These are phyloP conservation scores for Chlorella vulgaris DNA, from an alignment of 139 green algal genomes.

Conservation along the genomic window DNA sequence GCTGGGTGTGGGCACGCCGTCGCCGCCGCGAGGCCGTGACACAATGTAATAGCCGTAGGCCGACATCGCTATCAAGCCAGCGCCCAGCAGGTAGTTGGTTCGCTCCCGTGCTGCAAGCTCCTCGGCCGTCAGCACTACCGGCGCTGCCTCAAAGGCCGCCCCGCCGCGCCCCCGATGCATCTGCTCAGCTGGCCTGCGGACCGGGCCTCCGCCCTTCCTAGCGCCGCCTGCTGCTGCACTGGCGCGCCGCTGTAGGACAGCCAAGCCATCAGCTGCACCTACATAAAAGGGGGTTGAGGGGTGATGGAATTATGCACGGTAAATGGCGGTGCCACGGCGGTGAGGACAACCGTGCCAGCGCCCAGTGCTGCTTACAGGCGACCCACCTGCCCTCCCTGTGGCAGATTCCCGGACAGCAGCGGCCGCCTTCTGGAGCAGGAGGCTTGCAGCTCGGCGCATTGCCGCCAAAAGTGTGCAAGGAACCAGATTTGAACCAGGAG, in stretches of 20 bases:
- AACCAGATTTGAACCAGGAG: too few relatives aligned
- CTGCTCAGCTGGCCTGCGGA: too few relatives aligned
- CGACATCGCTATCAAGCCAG: background rate
- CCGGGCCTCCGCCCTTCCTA: background rate
- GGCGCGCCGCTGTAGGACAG: background rate
- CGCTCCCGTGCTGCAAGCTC: slow-evolving; percentile 22
- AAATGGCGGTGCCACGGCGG: background rate
- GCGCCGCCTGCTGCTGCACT: background rate
- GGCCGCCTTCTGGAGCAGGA: background rate
- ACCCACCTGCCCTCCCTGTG: background rate
- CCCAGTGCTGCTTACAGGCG: too few relatives aligned
- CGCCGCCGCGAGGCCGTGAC: background rate
- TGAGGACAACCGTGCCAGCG: too few relatives aligned
- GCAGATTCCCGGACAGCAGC: background rate
- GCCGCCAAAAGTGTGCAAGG: too few relatives aligned
- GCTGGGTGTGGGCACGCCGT: background rate
- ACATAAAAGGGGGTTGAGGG: background rate
- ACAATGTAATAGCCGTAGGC: slow-evolving; percentile 35
- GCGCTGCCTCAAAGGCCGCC: background rate
- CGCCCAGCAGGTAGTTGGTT: slow-evolving; percentile 27
- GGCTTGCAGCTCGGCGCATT: background rate
- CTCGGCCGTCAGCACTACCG: slow-evolving; percentile 8
- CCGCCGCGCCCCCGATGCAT: background rate
- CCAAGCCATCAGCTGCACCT: too few relatives aligned
- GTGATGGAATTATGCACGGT: background rate